Conservation (phyloP, 2,329 filamentous ascomycete species). For the Fusarium newnesense region DNA sequence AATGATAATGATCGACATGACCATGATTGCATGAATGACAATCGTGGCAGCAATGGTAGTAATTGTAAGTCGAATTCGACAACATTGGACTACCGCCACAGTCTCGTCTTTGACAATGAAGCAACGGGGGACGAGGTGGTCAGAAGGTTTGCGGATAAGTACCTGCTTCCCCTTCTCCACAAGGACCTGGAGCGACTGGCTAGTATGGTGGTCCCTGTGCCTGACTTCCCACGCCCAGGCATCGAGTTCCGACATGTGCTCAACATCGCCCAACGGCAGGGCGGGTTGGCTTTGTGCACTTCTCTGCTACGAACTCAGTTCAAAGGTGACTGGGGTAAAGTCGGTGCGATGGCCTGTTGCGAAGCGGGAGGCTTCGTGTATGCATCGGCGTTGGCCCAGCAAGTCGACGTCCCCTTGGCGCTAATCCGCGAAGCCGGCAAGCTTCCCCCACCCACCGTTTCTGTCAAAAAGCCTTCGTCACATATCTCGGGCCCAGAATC, state of each 20-base stretch:
- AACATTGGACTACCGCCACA: conserved; percentile 12
- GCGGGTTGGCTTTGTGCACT: conserved; percentile 35
- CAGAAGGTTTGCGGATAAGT: conserved; percentile 54
- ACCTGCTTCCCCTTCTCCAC: conserved; percentile 59
- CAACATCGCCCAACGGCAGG: conserved; percentile 25
- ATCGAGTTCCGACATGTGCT: conserved; percentile 61
- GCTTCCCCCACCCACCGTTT: conserved; percentile 66
- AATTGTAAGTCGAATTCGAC: background rate
- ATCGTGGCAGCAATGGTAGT: background rate
- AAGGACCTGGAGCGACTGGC: conserved; percentile 58
- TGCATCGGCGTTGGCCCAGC: conserved; percentile 62
- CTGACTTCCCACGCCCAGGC: background rate
- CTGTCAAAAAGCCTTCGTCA: conserved; percentile 58
- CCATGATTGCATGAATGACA: conserved; percentile 43
- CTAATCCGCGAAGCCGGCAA: conserved; percentile 68
- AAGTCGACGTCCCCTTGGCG: conserved; percentile 55
- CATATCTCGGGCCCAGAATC: conserved; percentile 59
- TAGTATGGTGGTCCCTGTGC: background rate
- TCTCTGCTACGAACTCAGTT: conserved; percentile 61
- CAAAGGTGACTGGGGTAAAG: conserved; percentile 56
- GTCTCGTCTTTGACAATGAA: conserved; percentile 63
- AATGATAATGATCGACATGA: conserved; percentile 37
- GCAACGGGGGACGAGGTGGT: conserved; percentile 50
- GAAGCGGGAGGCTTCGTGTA: conserved; percentile 68
- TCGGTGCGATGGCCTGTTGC: conserved; percentile 61